Percentiles rank a stretch among this genome's conserved stretches.
Conservation (phyloP, 202 grass and related monocot species). For the Elaeis oleifera region DNA sequence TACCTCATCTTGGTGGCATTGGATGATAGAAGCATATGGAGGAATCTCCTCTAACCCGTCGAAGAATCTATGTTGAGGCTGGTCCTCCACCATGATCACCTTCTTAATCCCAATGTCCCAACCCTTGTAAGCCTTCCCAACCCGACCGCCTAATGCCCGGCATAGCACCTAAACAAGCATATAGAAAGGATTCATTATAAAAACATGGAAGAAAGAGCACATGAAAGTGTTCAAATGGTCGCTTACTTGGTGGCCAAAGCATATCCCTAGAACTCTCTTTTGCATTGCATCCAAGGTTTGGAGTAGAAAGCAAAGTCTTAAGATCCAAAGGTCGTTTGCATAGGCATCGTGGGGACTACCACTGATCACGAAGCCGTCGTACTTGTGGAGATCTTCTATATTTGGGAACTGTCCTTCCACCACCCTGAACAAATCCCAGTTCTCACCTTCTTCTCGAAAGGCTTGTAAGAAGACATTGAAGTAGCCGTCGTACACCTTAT, state of each 20-base stretch:
- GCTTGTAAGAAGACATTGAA: slow-evolving; percentile 64
- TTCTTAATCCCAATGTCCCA: slow-evolving; percentile 76
- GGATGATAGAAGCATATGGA: slow-evolving; percentile 42
- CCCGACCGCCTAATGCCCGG: slow-evolving; percentile 60
- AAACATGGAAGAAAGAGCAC: too few relatives aligned
- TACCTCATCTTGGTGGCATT: slow-evolving; percentile 87
- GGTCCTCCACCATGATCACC: slow-evolving; percentile 31
- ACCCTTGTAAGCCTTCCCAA: slow-evolving; percentile 36
- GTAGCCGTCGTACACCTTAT: slow-evolving; percentile 64
- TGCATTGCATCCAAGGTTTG: slow-evolving; percentile 35
- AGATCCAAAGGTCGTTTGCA: slow-evolving; percentile 60
- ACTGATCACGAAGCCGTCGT: slow-evolving; percentile 82
- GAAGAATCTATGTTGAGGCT: slow-evolving; percentile 30
- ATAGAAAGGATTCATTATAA: not conserved
- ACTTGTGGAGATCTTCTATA: slow-evolving; percentile 22
- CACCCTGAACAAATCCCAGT: slow-evolving; percentile 65
- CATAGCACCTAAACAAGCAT: slow-evolving; percentile 46
- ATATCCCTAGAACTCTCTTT: slow-evolving; percentile 68
- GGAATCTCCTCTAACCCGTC: slow-evolving; percentile 27
- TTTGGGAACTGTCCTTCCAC: slow-evolving; percentile 55
- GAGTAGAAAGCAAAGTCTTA: slow-evolving; percentile 52
- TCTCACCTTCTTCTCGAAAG: slow-evolving; percentile 45
- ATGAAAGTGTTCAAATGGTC: too few relatives aligned
- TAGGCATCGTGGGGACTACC: slow-evolving; percentile 76
- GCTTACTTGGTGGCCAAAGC: slow-evolving; percentile 86